phyloP scores from a whole-genome alignment of 2,329 filamentous ascomycete species.

The Pyricularia pennisetigena region DNA sequence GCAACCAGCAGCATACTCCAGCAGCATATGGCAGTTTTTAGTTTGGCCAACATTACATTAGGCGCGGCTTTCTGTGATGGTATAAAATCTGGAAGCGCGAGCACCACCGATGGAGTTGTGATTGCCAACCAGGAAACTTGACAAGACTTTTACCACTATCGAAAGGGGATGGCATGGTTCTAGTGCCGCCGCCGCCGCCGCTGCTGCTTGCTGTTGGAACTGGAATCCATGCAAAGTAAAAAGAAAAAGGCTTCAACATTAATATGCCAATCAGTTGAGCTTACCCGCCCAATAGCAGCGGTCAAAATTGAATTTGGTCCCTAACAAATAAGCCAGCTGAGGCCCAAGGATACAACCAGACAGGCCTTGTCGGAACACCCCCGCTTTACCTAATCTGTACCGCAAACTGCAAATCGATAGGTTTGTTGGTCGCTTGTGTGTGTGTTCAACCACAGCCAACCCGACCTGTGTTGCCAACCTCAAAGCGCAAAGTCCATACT shows the following conservation, averaged over 20 bases:
- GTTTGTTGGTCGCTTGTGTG: background rate
- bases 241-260: background rate
- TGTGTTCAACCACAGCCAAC: background rate
- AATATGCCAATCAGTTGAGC: background rate
- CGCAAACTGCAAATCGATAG: background rate
- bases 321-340: background rate
- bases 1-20: background rate
- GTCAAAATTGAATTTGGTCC: background rate
- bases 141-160: no score
- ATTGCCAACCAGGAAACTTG: no score
- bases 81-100: background rate
- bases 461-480: background rate
- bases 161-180: no score
- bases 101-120: no score
- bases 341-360: background rate
- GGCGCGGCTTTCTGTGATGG: background rate
- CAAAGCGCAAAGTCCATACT: background rate
- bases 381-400: background rate
- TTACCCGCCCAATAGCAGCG: background rate
- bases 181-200: no score
- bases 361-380: background rate
- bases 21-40: background rate
- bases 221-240: background rate
- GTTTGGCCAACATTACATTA: background rate
- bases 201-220: no score